A percentile compares a stretch with the other conserved stretches of the same genome.
phyloP scores from a whole-genome alignment of 371 early-diverging fungal genomes.

The Mucor mucedo region DNA sequence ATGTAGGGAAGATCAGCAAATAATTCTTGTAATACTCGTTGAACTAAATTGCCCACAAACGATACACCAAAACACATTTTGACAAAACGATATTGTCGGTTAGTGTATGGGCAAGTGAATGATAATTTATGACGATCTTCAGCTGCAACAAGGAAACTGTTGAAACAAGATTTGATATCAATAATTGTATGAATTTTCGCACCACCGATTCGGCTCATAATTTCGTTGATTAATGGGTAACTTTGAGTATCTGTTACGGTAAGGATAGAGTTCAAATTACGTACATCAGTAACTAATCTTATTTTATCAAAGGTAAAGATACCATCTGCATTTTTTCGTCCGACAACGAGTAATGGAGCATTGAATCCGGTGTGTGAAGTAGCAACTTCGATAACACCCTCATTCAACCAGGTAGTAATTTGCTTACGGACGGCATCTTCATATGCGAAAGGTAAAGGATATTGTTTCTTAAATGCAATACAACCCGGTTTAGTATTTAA shows the following conservation, averaged over 20 bases:
- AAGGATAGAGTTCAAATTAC: conserved; percentile 4
- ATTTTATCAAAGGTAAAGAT: neutral
- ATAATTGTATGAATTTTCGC: neutral
- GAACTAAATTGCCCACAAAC: neutral
- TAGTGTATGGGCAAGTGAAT: conserved; percentile 7
- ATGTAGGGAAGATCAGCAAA: conserved; percentile 8
- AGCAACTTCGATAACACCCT: conserved; percentile 8
- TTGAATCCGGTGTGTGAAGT: conserved; percentile 2
- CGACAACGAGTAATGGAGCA: neutral
- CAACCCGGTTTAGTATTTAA: neutral
- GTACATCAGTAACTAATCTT: conserved; percentile 8
- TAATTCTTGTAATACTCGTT: neutral
- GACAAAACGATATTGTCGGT: neutral
- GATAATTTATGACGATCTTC: conserved; percentile 5
- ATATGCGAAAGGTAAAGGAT: neutral
- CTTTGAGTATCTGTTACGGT: neutral
- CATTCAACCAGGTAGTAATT: conserved; percentile 7
- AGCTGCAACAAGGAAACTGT: neutral
- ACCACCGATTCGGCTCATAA: neutral
- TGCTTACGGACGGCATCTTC: neutral
- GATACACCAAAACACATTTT: conserved; percentile 10
- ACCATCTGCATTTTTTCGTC: neutral
- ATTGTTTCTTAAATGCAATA: neutral
- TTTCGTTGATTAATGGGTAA: conserved; percentile 1
- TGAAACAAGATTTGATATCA: conserved; percentile 13